phyloP scores from a whole-genome alignment of 129 eudicot species.

The Mikania micrantha region DNA sequence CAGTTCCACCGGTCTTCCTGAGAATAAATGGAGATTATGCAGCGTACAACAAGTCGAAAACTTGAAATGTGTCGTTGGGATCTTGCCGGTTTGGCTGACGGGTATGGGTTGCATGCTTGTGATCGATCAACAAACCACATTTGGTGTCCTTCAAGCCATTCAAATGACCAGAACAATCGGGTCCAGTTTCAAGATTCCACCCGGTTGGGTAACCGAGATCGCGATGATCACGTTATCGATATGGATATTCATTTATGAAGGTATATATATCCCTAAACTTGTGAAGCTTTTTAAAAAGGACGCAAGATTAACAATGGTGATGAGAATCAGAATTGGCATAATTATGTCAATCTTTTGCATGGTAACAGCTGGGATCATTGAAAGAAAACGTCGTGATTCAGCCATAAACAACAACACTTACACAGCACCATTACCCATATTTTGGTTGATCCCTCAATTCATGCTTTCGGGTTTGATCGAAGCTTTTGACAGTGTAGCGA shows the following conservation, averaged over 20 bases:
- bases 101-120: slow-evolving; percentile 51
- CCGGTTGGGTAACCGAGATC: slow-evolving; percentile 46
- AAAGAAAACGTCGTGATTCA: slow-evolving; percentile 31
- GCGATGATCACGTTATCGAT: slow-evolving; percentile 55
- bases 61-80: slow-evolving; percentile 46
- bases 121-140: slow-evolving; percentile 56
- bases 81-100: slow-evolving; percentile 56
- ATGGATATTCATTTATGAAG: slow-evolving; percentile 59
- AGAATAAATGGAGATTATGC: slow-evolving; percentile 45
- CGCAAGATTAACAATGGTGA: slow-evolving; percentile 29
- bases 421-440: slow-evolving; percentile 37
- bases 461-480: slow-evolving; percentile 52
- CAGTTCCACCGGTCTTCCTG: slow-evolving; percentile 19
- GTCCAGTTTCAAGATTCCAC: slow-evolving; percentile 43
- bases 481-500: slow-evolving; percentile 53
- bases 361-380: slow-evolving; percentile 46
- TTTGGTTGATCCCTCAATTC: slow-evolving; percentile 46
- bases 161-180: slow-evolving; percentile 44
- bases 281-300: slow-evolving; percentile 29
- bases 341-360: slow-evolving; percentile 52
- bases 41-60: slow-evolving; percentile 55
- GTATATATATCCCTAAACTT: slow-evolving; percentile 28
- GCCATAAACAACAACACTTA: slow-evolving; percentile 33
- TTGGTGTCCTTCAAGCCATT: slow-evolving; percentile 57
- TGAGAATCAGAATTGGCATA: slow-evolving; percentile 48